A percentile compares a stretch with the other conserved stretches of the same genome.
phyloP scores from a whole-genome alignment of 176 grass and related monocot genomes.

The Chrysopogon serrulatus region DNA sequence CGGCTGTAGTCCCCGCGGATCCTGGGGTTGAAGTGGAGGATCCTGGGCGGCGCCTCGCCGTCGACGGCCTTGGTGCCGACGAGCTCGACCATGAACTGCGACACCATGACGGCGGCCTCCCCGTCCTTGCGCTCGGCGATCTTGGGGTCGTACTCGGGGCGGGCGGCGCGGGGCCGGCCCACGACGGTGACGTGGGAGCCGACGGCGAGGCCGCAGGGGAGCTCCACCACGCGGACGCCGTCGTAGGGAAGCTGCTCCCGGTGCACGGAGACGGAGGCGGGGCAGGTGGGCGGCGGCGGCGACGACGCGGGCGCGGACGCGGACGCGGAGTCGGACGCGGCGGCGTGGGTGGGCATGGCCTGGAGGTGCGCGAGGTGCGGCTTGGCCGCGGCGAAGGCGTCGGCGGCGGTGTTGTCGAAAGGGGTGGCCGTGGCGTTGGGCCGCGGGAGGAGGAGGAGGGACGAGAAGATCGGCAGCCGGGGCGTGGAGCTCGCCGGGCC shows the following conservation, averaged over 20 bases:
- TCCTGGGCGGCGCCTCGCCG: constrained; percentile 87
- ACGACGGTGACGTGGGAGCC: constrained; percentile 95
- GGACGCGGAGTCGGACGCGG: neutral
- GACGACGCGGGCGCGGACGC: neutral
- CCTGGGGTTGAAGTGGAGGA: constrained; percentile 94
- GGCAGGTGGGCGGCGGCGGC: constrained; percentile 27
- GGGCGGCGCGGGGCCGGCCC: constrained; percentile 43
- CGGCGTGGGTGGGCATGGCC: neutral
- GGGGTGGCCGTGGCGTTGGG: constrained; percentile 34
- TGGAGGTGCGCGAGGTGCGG: constrained; percentile 34
- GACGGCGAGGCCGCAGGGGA: constrained; percentile 80
- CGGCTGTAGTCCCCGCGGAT: constrained; percentile 85
- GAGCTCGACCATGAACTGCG: constrained; percentile 97
- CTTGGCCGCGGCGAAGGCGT: constrained; percentile 36
- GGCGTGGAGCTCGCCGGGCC: neutral
- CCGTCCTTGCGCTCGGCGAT: constrained; percentile 55
- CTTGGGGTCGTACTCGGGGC: constrained; percentile 56
- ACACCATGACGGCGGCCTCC: constrained; percentile 70
- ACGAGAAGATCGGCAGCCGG: constrained; percentile 40
- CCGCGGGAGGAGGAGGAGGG: constrained; percentile 33
- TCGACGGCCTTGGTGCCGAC: constrained; percentile 80
- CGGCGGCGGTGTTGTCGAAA: constrained; percentile 19
- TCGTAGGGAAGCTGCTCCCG: constrained; percentile 29
- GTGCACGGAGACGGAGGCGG: constrained; percentile 45
- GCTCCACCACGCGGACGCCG: constrained; percentile 49